phyloP scores from a whole-genome alignment of 2,329 filamentous ascomycete species.

The Penicillium sp. region DNA sequence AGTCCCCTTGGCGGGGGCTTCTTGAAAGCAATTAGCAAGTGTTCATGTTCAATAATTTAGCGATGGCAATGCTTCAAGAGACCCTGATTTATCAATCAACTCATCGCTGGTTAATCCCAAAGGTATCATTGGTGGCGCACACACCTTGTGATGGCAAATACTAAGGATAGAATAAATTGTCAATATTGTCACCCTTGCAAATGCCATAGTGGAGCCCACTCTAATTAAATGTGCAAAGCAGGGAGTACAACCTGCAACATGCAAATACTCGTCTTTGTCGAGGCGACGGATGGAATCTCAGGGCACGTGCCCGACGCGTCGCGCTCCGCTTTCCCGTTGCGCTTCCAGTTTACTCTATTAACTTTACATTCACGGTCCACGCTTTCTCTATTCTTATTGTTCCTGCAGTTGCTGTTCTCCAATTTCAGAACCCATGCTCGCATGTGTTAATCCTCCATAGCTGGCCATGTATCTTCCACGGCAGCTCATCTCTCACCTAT shows the following conservation, averaged over 20 bases:
- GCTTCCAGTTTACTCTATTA: background rate
- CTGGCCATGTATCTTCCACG: slow-evolving; percentile 87
- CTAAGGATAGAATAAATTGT: background rate
- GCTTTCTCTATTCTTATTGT: slow-evolving; percentile 16
- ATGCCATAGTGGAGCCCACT: background rate
- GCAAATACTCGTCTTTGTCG: slow-evolving; percentile 17
- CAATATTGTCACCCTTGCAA: background rate
- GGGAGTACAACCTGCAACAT: slow-evolving; percentile 2
- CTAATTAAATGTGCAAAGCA: background rate
- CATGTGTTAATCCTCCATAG: slow-evolving; percentile 17
- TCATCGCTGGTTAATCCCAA: background rate
- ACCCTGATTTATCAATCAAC: background rate
- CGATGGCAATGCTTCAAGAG: background rate
- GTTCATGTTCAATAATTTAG: background rate
- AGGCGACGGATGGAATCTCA: slow-evolving; percentile 24
- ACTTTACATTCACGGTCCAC: background rate
- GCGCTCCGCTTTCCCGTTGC: slow-evolving; percentile 19
- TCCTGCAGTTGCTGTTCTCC: background rate
- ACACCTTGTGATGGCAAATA: background rate
- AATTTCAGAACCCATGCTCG: slow-evolving; percentile 17
- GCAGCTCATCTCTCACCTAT: slow-evolving; percentile 81
- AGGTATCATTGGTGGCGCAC: background rate
- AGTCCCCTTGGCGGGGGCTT: too few relatives aligned
- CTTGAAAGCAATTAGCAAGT: background rate
- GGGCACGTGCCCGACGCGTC: slow-evolving; percentile 28